phyloP scores from a whole-genome alignment of 1,284 basidiomycete genomes.

The Amylostereum chailletii region DNA sequence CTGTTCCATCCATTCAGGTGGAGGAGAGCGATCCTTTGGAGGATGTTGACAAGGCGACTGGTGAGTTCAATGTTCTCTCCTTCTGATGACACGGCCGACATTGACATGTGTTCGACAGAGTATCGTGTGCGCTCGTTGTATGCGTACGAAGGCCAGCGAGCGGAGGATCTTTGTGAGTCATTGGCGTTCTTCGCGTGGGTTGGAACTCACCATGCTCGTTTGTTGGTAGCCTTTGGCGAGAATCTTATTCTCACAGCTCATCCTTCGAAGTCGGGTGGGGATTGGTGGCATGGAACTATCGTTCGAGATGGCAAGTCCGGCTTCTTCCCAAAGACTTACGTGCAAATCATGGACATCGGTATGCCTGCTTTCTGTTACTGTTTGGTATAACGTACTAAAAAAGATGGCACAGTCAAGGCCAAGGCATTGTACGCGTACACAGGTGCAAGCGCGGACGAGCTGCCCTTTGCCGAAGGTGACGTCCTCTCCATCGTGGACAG shows the following conservation, averaged over 20 bases:
- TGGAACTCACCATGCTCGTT: slow-evolving; percentile 1
- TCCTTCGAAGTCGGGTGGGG: slow-evolving; percentile 75
- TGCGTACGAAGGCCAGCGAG: slow-evolving; percentile 76
- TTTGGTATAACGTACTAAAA: neutral
- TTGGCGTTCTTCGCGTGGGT: slow-evolving; percentile 1
- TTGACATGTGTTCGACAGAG: slow-evolving; percentile 28
- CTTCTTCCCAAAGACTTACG: slow-evolving; percentile 89
- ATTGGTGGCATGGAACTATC: slow-evolving; percentile 93
- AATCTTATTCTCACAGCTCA: slow-evolving; percentile 76
- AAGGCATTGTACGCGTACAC: slow-evolving; percentile 77
- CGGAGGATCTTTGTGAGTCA: slow-evolving; percentile 76
- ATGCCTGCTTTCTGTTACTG: slow-evolving; percentile 20
- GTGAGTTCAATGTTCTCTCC: slow-evolving; percentile 28
- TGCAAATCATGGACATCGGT: slow-evolving; percentile 65
- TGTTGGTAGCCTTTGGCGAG: slow-evolving; percentile 62
- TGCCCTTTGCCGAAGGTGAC: slow-evolving; percentile 78
- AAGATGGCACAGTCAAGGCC: slow-evolving; percentile 41
- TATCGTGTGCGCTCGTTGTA: slow-evolving; percentile 75
- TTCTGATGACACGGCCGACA: slow-evolving; percentile 4
- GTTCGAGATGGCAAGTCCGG: slow-evolving; percentile 66
- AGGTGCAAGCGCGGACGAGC: slow-evolving; percentile 66
- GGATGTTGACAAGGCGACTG: slow-evolving; percentile 68
- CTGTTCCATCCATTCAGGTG: slow-evolving; percentile 50
- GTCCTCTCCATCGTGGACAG: slow-evolving; percentile 70
- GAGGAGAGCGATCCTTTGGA: slow-evolving; percentile 52